Conservation (phyloP, 2,329 filamentous ascomycete species). For the Penicillium decumbens region DNA sequence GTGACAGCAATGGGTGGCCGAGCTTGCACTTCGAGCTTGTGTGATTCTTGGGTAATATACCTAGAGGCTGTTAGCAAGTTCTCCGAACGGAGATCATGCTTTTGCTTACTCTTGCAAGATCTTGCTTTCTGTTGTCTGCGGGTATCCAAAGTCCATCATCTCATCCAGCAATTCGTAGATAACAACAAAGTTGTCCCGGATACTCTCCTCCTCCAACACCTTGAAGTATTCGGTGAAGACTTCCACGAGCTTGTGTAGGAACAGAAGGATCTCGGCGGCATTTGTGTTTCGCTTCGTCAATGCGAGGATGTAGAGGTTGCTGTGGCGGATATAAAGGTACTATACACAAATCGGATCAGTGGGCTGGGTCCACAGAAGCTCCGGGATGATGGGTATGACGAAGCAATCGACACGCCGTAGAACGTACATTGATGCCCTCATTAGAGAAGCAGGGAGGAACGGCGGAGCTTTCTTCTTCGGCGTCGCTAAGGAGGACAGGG, state of each 20-base stretch:
- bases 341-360: slow-evolving; percentile 36
- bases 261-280: slow-evolving; percentile 95
- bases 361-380: slow-evolving; percentile 11
- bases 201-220: slow-evolving; percentile 95
- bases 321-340: slow-evolving; percentile 99
- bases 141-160: slow-evolving; percentile 99
- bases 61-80: slow-evolving; percentile 29
- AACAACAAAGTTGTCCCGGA: slow-evolving; percentile 98
- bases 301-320: slow-evolving; percentile 96
- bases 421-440: slow-evolving; percentile 90
- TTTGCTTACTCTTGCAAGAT: slow-evolving; percentile 76
- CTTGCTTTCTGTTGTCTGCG: slow-evolving; percentile 96
- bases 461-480: slow-evolving; percentile 97
- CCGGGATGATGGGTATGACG: slow-evolving; percentile 1
- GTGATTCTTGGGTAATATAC: slow-evolving; percentile 98
- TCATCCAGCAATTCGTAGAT: slow-evolving; percentile 98
- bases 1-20: slow-evolving; percentile 96
- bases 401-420: slow-evolving; percentile 4
- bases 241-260: slow-evolving; percentile 96
- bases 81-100: background rate
- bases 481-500: slow-evolving; percentile 89
- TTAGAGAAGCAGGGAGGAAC: slow-evolving; percentile 97
- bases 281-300: slow-evolving; percentile 98
- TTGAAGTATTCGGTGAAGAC: slow-evolving; percentile 99
- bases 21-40: slow-evolving; percentile 95